Conservation (phyloP, 169 alveolate species). For the Cyclospora cayetanensis region DNA sequence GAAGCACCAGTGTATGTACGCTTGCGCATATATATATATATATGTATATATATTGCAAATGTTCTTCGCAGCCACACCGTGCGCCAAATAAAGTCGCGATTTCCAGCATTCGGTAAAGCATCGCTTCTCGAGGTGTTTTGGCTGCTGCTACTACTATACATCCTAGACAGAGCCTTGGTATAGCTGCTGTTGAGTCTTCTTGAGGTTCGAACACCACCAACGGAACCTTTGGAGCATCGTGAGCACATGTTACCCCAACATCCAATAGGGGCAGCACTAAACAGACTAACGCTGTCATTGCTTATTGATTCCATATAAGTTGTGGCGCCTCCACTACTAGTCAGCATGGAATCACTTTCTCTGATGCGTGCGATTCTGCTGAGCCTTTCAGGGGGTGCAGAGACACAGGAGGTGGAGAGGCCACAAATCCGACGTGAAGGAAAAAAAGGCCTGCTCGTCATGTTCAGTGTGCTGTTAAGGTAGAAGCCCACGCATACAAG, state of each 20-base stretch:
- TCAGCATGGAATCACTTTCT: neutral
- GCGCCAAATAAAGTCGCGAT: constrained; percentile 47
- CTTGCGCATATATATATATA: too few species aligned
- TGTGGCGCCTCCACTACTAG: neutral
- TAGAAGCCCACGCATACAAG: too few species aligned
- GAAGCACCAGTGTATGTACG: too few species aligned
- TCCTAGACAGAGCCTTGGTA: neutral
- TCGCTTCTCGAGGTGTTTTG: neutral
- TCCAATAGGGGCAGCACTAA: neutral
- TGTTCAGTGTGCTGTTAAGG: too few species aligned
- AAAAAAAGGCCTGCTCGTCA: neutral
- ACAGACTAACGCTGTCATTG: neutral
- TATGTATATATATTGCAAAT: too few species aligned
- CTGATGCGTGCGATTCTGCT: neutral
- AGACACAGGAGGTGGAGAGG: neutral
- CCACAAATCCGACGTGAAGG: neutral
- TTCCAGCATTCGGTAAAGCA: neutral
- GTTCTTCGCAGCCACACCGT: constrained; percentile 43
- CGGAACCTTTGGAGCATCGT: neutral
- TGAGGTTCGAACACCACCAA: neutral
- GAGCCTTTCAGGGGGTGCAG: neutral
- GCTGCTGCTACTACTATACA: neutral
- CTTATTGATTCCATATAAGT: neutral
- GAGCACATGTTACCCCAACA: neutral
- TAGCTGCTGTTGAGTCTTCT: neutral